Evolutionary conservation across 441 rosid species (phyloP).

Genomic region (Syzygium syzygioides): DNA sequence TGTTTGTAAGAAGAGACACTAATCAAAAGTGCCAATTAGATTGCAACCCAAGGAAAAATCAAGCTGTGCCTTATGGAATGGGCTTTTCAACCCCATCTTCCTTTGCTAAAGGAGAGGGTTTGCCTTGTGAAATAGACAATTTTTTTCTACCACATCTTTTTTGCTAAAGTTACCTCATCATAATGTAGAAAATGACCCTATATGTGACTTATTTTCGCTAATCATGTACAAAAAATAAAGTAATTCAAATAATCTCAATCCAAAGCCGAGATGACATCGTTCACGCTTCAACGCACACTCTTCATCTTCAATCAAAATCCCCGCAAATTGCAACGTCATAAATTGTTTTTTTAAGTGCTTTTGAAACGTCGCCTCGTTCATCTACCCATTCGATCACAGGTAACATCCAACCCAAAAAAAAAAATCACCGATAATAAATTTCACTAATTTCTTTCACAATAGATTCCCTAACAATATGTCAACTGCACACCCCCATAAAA

Average conservation of each 20-base stretch:
- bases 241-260: not conserved
- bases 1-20: not conserved
- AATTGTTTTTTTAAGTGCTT: not conserved
- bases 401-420: too few relatives aligned
- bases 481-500: too few relatives aligned
- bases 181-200: not conserved
- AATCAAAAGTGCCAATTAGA: not conserved
- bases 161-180: not conserved
- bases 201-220: not conserved
- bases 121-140: not conserved
- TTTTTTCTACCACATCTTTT: not conserved
- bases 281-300: not conserved
- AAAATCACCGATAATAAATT: not conserved
- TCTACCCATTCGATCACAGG: not conserved
- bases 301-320: not conserved
- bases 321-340: not conserved
- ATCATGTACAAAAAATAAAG: not conserved
- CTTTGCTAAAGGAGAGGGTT: not conserved
- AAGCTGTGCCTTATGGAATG: not conserved
- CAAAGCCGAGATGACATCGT: not conserved
- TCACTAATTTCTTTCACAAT: accelerated
- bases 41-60: not conserved
- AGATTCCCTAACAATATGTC: not conserved
- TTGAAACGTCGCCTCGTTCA: not conserved
- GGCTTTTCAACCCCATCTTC: not conserved